phyloP scores from a whole-genome alignment of 805 yeast genomes.

The Metschnikowia gelsemii region DNA sequence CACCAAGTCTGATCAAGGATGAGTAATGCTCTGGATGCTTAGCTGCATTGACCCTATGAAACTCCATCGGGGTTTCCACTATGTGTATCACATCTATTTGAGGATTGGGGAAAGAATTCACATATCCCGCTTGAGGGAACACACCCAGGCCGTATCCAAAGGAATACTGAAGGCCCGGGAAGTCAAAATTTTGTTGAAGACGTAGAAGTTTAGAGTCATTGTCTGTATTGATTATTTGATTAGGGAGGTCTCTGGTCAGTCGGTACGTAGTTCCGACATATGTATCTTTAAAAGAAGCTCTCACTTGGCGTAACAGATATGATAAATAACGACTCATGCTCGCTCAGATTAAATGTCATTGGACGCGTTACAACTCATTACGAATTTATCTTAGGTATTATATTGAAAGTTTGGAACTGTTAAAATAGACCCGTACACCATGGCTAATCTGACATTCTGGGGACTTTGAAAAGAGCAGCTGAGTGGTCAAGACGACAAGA shows the following conservation, averaged over 20 bases:
- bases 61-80: constrained; percentile 68
- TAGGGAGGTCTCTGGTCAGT: neutral
- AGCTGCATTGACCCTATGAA: constrained; percentile 72
- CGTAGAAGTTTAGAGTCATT: constrained; percentile 6
- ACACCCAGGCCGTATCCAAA: constrained; percentile 97
- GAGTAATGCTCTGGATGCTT: constrained; percentile 80
- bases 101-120: constrained; percentile 40
- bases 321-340: neutral
- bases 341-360: neutral
- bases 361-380: neutral
- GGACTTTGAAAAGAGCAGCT: too few species aligned
- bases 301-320: neutral
- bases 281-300: neutral
- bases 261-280: neutral
- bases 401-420: neutral
- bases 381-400: neutral
- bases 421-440: neutral
- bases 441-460: too few species aligned
- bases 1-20: constrained; percentile 46
- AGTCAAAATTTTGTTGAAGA: constrained; percentile 11
- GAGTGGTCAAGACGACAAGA: too few species aligned
- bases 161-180: constrained; percentile 70
- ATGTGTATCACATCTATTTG: constrained; percentile 87
- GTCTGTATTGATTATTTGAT: neutral
- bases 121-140: constrained; percentile 60